Percentiles rank a stretch among this genome's conserved stretches.
Evolutionary conservation across 768 basidiomycete species (phyloP).

Genomic region (Mycena capillaripes): DNA sequence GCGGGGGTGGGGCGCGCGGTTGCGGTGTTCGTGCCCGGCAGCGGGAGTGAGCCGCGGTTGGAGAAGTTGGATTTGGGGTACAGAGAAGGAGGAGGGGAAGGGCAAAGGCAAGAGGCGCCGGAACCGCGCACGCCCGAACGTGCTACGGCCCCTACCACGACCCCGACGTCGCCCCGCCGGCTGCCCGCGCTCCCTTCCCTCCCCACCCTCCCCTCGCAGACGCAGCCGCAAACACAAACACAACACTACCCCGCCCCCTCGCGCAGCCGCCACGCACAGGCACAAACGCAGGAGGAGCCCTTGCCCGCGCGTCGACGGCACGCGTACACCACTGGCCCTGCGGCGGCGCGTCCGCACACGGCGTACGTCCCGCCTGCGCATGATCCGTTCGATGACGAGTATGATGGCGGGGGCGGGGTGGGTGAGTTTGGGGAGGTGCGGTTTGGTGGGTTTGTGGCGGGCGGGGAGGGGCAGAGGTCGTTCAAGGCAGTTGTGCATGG

Average conservation of each 20-base stretch:
- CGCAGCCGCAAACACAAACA: too few species aligned
- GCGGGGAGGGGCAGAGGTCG: conserved; percentile 41
- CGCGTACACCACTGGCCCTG: conserved; percentile 28
- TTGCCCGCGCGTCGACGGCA: conserved; percentile 24
- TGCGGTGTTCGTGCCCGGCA: conserved; percentile 49
- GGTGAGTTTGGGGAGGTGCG: conserved; percentile 46
- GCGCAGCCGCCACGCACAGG: too few species aligned
- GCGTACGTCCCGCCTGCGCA: conserved; percentile 25
- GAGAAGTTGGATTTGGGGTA: too few species aligned
- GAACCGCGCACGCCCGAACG: too few species aligned
- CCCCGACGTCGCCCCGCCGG: neutral
- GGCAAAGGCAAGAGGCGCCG: neutral
- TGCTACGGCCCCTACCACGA: neutral
- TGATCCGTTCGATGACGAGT: conserved; percentile 27
- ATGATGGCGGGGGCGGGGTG: neutral
- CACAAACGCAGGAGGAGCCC: neutral
- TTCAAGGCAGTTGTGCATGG: conserved; percentile 73
- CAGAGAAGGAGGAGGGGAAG: neutral
- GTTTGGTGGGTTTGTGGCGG: conserved; percentile 10
- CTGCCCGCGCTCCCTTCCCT: neutral
- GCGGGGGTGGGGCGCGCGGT: conserved; percentile 50
- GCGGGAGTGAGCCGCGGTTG: neutral
- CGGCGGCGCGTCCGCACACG: conserved; percentile 30
- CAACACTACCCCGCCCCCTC: too few species aligned
- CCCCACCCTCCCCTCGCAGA: too few species aligned